A percentile compares a stretch with the other conserved stretches of the same genome.
These are phyloP conservation scores for Sutorius eximius DNA, from an alignment of 1,284 basidiomycete genomes.

Conservation along the genomic window DNA sequence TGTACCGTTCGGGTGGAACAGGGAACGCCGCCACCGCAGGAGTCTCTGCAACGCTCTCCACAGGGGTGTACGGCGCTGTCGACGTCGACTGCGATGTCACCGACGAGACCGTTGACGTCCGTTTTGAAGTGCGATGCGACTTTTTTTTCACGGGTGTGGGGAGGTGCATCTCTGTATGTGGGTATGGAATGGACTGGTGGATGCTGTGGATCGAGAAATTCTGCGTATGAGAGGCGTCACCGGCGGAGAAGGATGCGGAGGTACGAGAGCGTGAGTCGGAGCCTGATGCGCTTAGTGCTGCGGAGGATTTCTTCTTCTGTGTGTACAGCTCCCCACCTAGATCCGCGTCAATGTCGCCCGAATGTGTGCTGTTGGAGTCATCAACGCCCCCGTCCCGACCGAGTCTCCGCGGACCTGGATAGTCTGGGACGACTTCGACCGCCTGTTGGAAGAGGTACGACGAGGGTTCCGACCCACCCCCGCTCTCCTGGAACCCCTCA, in stretches of 20 bases:
- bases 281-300: slow-evolving; percentile 38
- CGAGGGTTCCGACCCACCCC: slow-evolving; percentile 3
- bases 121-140: slow-evolving; percentile 28
- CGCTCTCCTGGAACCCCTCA: slow-evolving; percentile 61
- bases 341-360: slow-evolving; percentile 54
- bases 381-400: background rate
- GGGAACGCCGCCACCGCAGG: slow-evolving; percentile 29
- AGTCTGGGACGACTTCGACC: background rate
- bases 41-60: slow-evolving; percentile 18
- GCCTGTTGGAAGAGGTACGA: background rate
- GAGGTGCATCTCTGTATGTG: slow-evolving; percentile 30
- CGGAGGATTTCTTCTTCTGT: slow-evolving; percentile 35
- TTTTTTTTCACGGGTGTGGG: slow-evolving; percentile 24
- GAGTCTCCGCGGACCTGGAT: background rate
- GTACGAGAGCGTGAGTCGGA: slow-evolving; percentile 63
- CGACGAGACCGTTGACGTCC: slow-evolving; percentile 33
- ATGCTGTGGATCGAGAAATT: slow-evolving; percentile 10
- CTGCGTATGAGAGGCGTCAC: slow-evolving; percentile 24
- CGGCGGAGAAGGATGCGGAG: slow-evolving; percentile 47
- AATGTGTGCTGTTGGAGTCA: slow-evolving; percentile 16
- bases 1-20: slow-evolving; percentile 19
- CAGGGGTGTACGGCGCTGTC: slow-evolving; percentile 28
- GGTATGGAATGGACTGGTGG: slow-evolving; percentile 24
- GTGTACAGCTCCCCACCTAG: slow-evolving; percentile 59
- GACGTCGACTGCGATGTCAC: slow-evolving; percentile 38